phyloP scores from a whole-genome alignment of 2,329 filamentous ascomycete genomes.

The Calonectria pauciramosa region DNA sequence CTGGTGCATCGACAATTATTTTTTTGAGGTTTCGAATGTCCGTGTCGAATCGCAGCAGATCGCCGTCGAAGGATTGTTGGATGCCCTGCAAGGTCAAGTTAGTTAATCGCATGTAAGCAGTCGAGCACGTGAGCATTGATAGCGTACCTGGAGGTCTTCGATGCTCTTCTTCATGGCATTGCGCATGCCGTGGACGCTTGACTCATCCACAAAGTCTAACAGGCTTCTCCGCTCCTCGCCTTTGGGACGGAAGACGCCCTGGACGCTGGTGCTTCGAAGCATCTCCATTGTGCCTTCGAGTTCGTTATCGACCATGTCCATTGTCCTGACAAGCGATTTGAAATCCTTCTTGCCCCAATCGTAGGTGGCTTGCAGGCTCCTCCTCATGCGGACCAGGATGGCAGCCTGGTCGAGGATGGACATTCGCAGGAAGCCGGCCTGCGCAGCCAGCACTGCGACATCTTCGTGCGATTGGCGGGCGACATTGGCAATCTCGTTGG shows the following conservation, averaged over 20 bases:
- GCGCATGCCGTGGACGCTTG: conserved; percentile 75
- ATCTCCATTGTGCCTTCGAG: conserved; percentile 77
- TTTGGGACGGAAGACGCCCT: conserved; percentile 71
- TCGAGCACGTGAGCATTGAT: neutral
- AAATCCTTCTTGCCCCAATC: conserved; percentile 72
- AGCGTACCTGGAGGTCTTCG: conserved; percentile 73
- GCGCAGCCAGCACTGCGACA: conserved; percentile 78
- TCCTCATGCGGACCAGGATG: conserved; percentile 65
- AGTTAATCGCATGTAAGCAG: conserved; percentile 14
- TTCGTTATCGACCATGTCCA: conserved; percentile 76
- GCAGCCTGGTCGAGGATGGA: conserved; percentile 71
- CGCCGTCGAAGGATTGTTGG: conserved; percentile 81
- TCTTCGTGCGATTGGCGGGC: conserved; percentile 85
- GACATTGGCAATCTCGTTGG: conserved; percentile 85
- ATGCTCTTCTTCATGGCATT: conserved; percentile 79
- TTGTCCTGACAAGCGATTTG: conserved; percentile 70
- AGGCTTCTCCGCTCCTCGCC: conserved; percentile 73
- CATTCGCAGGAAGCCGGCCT: conserved; percentile 75
- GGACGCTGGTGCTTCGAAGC: conserved; percentile 74
- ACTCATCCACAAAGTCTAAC: conserved; percentile 83
- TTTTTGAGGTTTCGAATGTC: conserved; percentile 77
- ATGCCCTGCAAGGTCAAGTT: conserved; percentile 59
- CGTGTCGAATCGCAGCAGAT: conserved; percentile 81
- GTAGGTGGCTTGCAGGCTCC: conserved; percentile 67
- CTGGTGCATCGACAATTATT: conserved; percentile 61